Evolutionary conservation across 257 asterid species (phyloP).

Genomic region (Ophiorrhiza pumila): DNA sequence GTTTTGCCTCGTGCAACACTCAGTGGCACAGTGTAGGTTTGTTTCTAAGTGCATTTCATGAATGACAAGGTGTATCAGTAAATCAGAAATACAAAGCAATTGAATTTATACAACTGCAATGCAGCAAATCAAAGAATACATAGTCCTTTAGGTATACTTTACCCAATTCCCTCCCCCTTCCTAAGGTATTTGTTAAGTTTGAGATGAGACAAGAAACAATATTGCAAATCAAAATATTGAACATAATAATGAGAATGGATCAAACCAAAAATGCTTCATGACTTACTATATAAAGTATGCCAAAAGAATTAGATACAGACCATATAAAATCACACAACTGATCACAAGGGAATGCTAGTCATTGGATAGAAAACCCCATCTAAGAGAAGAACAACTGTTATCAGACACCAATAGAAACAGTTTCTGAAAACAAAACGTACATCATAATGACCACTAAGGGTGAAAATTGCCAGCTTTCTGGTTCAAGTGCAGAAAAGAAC

Average conservation of each 20-base stretch:
- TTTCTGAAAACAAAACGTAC: background rate
- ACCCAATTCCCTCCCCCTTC: background rate
- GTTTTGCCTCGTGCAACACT: background rate
- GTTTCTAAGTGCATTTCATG: constrained; percentile 7
- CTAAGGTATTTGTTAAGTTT: background rate
- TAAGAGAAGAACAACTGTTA: background rate
- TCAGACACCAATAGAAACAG: background rate
- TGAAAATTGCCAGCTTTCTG: background rate
- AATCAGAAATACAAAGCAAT: background rate
- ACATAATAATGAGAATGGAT: background rate
- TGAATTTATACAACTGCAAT: background rate
- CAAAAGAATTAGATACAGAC: background rate
- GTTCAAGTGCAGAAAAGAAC: background rate
- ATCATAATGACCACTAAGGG: background rate
- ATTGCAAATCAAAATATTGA: background rate
- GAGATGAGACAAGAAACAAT: background rate
- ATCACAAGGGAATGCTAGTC: background rate
- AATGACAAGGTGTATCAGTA: background rate
- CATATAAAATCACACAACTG: background rate
- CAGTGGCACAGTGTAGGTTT: background rate
- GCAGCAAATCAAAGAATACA: background rate
- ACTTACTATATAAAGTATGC: background rate
- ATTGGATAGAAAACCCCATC: background rate
- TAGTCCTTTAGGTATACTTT: background rate
- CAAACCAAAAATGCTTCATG: background rate